phyloP scores from a whole-genome alignment of 1,284 basidiomycete species.

The Ustilago esculenta region DNA sequence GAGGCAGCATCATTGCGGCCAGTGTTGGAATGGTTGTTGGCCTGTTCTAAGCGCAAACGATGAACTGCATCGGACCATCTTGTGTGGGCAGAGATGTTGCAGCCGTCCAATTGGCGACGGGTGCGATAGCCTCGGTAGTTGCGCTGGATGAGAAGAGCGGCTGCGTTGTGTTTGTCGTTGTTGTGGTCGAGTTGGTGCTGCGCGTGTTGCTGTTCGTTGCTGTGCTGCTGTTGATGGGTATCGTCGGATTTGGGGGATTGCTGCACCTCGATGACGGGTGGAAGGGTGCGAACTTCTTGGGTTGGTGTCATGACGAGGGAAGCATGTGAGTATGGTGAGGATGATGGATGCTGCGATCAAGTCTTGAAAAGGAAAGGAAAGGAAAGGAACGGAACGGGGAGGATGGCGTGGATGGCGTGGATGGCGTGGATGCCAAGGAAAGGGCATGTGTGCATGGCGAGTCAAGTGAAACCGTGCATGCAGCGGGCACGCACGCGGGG shows the following conservation, averaged over 20 bases:
- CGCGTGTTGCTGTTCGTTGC: background rate
- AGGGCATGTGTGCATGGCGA: no score
- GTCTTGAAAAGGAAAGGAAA: no score
- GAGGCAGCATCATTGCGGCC: constrained; percentile 43
- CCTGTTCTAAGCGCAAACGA: constrained; percentile 46
- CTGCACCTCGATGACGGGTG: constrained; percentile 29
- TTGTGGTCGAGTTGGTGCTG: constrained; percentile 34
- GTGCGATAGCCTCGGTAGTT: constrained; percentile 60
- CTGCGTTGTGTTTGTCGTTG: constrained; percentile 36
- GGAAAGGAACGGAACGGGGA: no score
- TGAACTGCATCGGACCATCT: constrained; percentile 56
- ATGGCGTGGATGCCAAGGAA: no score
- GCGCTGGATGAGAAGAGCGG: constrained; percentile 51
- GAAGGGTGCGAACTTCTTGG: constrained; percentile 36
- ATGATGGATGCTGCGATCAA: background rate
- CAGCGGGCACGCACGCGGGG: no score
- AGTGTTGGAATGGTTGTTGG: constrained; percentile 38
- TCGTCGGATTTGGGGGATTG: constrained; percentile 4
- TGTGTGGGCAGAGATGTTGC: constrained; percentile 50
- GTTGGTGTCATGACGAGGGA: constrained; percentile 12
- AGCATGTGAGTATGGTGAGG: background rate
- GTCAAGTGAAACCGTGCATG: no score
- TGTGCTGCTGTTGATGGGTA: background rate
- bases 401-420: no score
- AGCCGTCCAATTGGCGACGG: constrained; percentile 47